These are phyloP conservation scores for Maudiozyma serrabonitensis DNA, from an alignment of 805 yeast species.

Conservation along the genomic window DNA sequence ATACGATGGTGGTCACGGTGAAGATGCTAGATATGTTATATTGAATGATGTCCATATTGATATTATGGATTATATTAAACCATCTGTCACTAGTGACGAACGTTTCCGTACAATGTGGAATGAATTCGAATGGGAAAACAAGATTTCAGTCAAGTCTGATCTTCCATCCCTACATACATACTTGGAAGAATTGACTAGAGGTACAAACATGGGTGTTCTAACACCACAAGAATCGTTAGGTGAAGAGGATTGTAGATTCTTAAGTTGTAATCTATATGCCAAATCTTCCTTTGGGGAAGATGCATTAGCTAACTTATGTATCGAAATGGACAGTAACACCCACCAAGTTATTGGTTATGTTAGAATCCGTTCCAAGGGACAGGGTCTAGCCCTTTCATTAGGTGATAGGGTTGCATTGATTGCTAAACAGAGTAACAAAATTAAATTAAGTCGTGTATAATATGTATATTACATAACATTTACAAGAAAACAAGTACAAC, in stretches of 20 bases:
- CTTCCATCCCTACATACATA: slow-evolving; percentile 63
- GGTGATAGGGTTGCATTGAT: slow-evolving; percentile 90
- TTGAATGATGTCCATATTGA: slow-evolving; percentile 92
- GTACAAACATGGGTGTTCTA: slow-evolving; percentile 88
- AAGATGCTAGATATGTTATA: slow-evolving; percentile 81
- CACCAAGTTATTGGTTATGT: slow-evolving; percentile 88
- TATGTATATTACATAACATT: background rate
- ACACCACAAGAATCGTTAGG: slow-evolving; percentile 89
- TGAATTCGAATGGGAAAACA: slow-evolving; percentile 99
- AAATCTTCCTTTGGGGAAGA: slow-evolving; percentile 94
- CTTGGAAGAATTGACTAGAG: slow-evolving; percentile 55
- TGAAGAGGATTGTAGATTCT: slow-evolving; percentile 65
- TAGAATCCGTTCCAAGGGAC: slow-evolving; percentile 94
- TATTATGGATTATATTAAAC: slow-evolving; percentile 94
- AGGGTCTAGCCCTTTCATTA: slow-evolving; percentile 87
- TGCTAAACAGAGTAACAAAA: slow-evolving; percentile 46
- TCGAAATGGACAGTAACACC: slow-evolving; percentile 59
- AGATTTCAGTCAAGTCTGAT: slow-evolving; percentile 75
- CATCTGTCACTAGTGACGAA: slow-evolving; percentile 81
- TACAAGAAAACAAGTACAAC: background rate
- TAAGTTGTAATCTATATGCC: slow-evolving; percentile 90
- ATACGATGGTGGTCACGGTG: slow-evolving; percentile 91
- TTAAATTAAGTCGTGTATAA: slow-evolving; percentile 27
- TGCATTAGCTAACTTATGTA: slow-evolving; percentile 89
- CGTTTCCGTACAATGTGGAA: slow-evolving; percentile 97